A percentile compares a stretch with the other conserved stretches of the same genome.
Conservation (phyloP, 2,329 filamentous ascomycete genomes). For the Fusarium metavorans region DNA sequence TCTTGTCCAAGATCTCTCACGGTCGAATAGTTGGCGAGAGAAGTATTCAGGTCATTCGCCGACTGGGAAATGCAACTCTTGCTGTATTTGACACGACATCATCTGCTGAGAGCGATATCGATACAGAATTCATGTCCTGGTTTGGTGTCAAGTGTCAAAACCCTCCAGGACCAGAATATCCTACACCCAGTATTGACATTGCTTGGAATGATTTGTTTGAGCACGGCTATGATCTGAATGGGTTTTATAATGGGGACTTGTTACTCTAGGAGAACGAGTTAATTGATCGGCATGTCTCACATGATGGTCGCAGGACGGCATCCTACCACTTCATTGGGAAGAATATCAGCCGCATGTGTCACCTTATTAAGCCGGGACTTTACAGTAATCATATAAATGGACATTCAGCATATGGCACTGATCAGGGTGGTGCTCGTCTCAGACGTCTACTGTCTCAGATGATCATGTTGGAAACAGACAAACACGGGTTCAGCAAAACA, state of each 20-base stretch:
- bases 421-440: background rate
- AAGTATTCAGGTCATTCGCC: conserved; percentile 31
- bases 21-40: conserved; percentile 35
- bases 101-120: conserved; percentile 31
- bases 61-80: conserved; percentile 37
- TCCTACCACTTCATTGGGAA: background rate
- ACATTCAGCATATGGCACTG: background rate
- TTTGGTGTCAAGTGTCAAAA: conserved; percentile 40
- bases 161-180: conserved; percentile 32
- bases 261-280: conserved; percentile 12
- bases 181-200: conserved; percentile 39
- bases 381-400: background rate
- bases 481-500: background rate
- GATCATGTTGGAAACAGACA: background rate
- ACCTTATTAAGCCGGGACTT: background rate
- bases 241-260: conserved; percentile 32
- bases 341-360: background rate
- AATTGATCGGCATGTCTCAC: background rate
- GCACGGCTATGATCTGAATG: conserved; percentile 37
- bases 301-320: background rate
- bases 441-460: background rate
- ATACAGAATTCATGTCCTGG: conserved; percentile 43
- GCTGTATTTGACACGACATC: conserved; percentile 34
- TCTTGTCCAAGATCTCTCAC: conserved; percentile 37
- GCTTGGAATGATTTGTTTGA: conserved; percentile 42